Evolutionary conservation across 495 filamentous ascomycete genomes (phyloP).

Genomic region (Aspergillus conjunctus): DNA sequence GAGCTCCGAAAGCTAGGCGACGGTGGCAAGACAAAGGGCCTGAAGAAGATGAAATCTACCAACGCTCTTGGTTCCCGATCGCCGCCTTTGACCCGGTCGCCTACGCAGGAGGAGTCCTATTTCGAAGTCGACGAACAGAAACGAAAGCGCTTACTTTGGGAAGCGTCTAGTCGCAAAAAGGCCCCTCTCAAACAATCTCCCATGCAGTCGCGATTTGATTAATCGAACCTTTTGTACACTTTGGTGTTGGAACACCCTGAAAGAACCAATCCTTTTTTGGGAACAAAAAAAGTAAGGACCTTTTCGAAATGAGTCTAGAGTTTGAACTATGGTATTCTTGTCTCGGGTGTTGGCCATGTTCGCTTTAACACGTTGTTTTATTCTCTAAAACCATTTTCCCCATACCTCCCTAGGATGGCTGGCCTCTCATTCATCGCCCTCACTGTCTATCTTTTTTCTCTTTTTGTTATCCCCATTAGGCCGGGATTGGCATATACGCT

Average conservation of each 20-base stretch:
- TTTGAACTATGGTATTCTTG: constrained; percentile 17
- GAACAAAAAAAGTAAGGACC: constrained; percentile 26
- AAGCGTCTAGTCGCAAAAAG: constrained; percentile 49
- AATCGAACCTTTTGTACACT: not conserved
- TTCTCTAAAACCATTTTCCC: constrained; percentile 2
- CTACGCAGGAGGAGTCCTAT: constrained; percentile 32
- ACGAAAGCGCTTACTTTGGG: constrained; percentile 50
- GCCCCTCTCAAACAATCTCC: constrained; percentile 32
- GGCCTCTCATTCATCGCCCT: not conserved
- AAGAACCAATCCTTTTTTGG: not conserved
- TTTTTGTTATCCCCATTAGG: constrained; percentile 8
- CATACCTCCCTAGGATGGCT: constrained; percentile 1
- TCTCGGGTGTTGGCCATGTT: constrained; percentile 18
- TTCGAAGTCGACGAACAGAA: constrained; percentile 55
- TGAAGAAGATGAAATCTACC: constrained; percentile 55
- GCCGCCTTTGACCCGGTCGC: constrained; percentile 29
- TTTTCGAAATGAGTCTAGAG: constrained; percentile 13
- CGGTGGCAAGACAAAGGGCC: constrained; percentile 32
- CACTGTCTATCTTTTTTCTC: not conserved
- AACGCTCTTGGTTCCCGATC: constrained; percentile 37
- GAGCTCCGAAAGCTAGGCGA: constrained; percentile 56
- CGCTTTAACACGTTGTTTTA: constrained; percentile 12
- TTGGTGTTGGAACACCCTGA: not conserved
- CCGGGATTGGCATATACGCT: constrained; percentile 7
- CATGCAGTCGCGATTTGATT: constrained; percentile 23